Base-by-base conservation (phyloP, 805 yeast species). In the Suhomyces prunicola region DNA sequence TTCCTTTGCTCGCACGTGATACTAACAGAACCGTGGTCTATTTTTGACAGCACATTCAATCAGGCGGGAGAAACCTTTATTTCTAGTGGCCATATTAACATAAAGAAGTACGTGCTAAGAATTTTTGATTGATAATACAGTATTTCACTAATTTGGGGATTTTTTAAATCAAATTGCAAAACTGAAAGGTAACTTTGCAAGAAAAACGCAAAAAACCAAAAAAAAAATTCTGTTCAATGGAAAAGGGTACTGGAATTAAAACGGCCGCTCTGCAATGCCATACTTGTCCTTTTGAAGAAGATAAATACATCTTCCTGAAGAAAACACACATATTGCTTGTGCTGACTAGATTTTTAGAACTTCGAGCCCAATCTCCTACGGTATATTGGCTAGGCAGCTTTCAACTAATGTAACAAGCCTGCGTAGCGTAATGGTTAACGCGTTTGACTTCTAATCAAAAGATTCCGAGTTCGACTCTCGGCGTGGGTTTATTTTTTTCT, bases 371-470 rank as follows among this genome's bases (percentile, higher is more conserved):
- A 26, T 2, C 29, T 8, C 6, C 3, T 8, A 26, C 9, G 3
- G 1, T 26, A 26, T 26, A 27, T 27, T 10, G 13, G 2, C 13
- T 27, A 4, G 13, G 5, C 2, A 9, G 27, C 27, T 9, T 2
- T 27, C 10, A 31, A 8, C 4, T 1, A 7, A 35, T 10, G 17
- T 36, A 15, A n/a, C 24, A 41, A 22, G 81, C 81, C 80, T 74
- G 81, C 72, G 83, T 79, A 78, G 84, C 84, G 83, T 78, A 80
- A 80, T 79, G 83, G 84, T 79, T 79, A 79, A 78, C 84, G 83
- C 84, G 81, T 79, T 79, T 80, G 83, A 80, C 83, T 79, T 79
- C 83, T 79, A 79, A 80, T 79, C 84, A 79, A 79, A 78, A 78
- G 83, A 80, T 78, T 79, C 78, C 78, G 83, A 81, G 84, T 79